Base-by-base conservation (phyloP, 2,329 filamentous ascomycete species). In the Beauveria rudraprayagi region DNA sequence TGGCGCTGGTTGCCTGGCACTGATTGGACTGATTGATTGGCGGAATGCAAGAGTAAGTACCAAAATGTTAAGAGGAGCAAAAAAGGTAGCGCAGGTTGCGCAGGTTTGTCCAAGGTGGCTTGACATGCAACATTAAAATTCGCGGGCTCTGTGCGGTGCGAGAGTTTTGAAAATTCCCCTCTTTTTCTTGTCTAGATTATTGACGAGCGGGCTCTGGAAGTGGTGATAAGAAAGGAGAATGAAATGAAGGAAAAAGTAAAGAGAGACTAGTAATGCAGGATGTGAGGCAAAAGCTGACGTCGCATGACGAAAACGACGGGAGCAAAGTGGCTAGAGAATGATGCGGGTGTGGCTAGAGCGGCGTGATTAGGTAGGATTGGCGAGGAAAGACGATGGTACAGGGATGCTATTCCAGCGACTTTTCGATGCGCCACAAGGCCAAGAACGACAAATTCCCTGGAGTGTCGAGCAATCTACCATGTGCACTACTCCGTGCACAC, bases 371-470 rank as follows among this genome's bases (percentile, higher is more conserved):
- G 30, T 37, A 16, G 26, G 30, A 47, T 26, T n/a, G 44, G 19
- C 44, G 24, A 30, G n/a, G 19, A 59, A 59, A 56, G 16, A 17
- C 56, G 19, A 59, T 59, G 37, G 22, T 24, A 10, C 16, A 26
- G 50, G 57, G 43, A 61, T 61, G 58, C 58, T 24, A 61, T 41
- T 61, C 46, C 51, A 16, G 50, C 22, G 28, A 55, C 58, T 55
- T 61, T 47, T 48, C 58, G 24, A 61, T 61, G 50, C 51, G 41
- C 50, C 50, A 61, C 50, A 52, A n/a, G 26, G 30, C 51, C 19
- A 41, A 54, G 10, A 16, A 22, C 17, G 30, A 11, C 14, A 48
- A 48, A 57, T 56, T 14, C 53, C 53, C 16, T 55, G 40, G 1
- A 26, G 10, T 22, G 26, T 17, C 19, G 5, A 14, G 53, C 24